phyloP scores from a whole-genome alignment of 345 rosid species.

The Firmiana major region DNA sequence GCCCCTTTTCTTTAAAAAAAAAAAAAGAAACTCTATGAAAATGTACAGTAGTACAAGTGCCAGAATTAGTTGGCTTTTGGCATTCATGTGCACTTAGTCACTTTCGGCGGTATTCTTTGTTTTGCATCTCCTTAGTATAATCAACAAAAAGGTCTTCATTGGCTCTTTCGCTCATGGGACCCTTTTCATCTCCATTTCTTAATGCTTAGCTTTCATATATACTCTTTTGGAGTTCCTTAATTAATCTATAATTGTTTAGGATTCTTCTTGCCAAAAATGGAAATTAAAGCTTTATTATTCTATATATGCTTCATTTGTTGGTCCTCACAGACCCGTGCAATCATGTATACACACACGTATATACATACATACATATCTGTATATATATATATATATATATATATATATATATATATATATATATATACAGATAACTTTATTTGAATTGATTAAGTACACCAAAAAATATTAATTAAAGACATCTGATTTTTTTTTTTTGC shows the following conservation, averaged over 20 bases:
- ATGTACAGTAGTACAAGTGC: neutral
- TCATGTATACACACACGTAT: neutral
- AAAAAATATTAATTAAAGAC: no score
- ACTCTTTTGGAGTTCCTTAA: neutral
- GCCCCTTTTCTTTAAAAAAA: neutral
- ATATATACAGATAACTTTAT: neutral
- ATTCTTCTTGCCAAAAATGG: neutral
- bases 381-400: no score
- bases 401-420: no score
- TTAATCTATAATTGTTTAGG: neutral
- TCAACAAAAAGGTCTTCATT: conserved; percentile 1
- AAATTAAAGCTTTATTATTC: neutral
- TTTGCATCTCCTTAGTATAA: neutral
- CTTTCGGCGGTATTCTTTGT: neutral
- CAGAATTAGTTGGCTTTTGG: neutral
- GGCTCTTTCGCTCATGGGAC: neutral
- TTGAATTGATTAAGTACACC: neutral
- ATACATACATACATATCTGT: neutral
- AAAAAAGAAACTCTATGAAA: neutral
- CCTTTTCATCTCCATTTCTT: neutral
- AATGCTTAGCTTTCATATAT: neutral
- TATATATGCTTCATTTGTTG: neutral
- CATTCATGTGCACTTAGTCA: neutral
- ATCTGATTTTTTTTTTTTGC: neutral
- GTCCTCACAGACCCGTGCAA: neutral